phyloP scores from a whole-genome alignment of 495 filamentous ascomycete species.

The Lentithecium fluviatile region DNA sequence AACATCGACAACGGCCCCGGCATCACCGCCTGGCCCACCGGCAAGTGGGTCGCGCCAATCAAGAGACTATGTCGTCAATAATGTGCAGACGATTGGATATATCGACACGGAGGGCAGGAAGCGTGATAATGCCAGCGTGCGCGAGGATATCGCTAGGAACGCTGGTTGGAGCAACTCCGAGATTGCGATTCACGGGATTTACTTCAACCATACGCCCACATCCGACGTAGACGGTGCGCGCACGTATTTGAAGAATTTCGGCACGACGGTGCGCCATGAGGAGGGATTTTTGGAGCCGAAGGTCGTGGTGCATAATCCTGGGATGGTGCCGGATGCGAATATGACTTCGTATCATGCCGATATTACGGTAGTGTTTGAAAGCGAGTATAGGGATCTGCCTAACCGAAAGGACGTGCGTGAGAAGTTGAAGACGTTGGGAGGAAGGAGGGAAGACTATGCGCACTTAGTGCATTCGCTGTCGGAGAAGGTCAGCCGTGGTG shows the following conservation, averaged over 20 bases:
- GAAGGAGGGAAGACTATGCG: constrained; percentile 5
- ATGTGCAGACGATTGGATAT: constrained; percentile 28
- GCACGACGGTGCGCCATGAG: background rate
- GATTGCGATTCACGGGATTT: constrained; percentile 27
- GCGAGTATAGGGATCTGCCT: background rate
- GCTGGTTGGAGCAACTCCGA: constrained; percentile 5
- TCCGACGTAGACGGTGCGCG: background rate
- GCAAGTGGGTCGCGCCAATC: constrained; percentile 10
- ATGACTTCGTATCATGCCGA: background rate
- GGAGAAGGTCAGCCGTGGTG: background rate
- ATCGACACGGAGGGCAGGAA: constrained; percentile 11
- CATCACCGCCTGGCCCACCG: background rate
- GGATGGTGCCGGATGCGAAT: constrained; percentile 5
- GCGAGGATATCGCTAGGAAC: constrained; percentile 19
- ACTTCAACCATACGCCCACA: constrained; percentile 26
- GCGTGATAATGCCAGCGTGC: constrained; percentile 7
- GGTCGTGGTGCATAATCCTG: constrained; percentile 10
- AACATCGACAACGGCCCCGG: constrained; percentile 29
- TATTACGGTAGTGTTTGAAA: constrained; percentile 16
- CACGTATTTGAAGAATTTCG: constrained; percentile 1
- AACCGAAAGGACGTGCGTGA: background rate
- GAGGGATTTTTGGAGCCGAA: constrained; percentile 2
- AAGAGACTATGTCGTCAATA: constrained; percentile 4
- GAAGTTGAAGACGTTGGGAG: background rate
- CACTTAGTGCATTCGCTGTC: constrained; percentile 2